These are phyloP conservation scores for Paulinella micropora DNA, from an alignment of 78 protist species.

Conservation along the genomic window DNA sequence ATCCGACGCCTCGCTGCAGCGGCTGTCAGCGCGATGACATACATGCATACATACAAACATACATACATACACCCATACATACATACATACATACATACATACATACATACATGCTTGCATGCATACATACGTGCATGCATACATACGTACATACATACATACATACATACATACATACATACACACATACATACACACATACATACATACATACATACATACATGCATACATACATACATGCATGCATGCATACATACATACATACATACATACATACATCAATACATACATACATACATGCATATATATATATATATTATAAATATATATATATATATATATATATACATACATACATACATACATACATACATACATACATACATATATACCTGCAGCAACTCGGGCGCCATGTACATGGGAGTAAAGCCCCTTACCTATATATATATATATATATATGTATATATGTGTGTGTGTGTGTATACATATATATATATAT, in stretches of 20 bases:
- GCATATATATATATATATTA: neutral
- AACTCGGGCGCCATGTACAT: neutral
- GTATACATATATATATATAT: too few species aligned
- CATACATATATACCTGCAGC: neutral
- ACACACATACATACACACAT: neutral
- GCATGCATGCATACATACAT: neutral
- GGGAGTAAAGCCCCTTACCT: neutral
- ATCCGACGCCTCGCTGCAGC: neutral
- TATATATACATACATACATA: neutral
- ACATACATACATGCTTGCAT: neutral
- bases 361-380: neutral
- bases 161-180: neutral
- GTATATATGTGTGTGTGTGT: too few species aligned
- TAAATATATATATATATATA: neutral
- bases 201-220: neutral
- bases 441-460: neutral
- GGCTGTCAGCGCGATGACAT: neutral
- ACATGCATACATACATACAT: neutral
- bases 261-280: neutral
- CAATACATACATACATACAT: neutral
- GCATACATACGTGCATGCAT: neutral
- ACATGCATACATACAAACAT: neutral
- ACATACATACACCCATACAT: neutral
- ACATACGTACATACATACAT: neutral
- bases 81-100: neutral